Evolutionary conservation across 1,284 basidiomycete species (phyloP).

Genomic region (Ceratobasidium sp.): DNA sequence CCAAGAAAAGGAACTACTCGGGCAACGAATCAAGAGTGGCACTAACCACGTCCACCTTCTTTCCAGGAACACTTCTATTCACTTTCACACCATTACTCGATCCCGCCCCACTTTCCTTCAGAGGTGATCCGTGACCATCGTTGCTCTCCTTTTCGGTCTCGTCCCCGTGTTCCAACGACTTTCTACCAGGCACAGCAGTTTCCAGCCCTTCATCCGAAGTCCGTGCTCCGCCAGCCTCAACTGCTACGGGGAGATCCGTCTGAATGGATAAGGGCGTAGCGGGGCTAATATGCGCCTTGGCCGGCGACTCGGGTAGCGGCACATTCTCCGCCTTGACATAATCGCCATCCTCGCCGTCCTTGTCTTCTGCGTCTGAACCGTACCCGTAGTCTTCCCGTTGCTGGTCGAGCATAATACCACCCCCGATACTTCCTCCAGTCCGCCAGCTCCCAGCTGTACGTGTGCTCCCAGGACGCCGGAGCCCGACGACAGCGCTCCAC

Average conservation of each 20-base stretch:
- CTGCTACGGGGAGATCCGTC: conserved; percentile 20
- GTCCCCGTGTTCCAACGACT: conserved; percentile 43
- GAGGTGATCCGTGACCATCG: conserved; percentile 40
- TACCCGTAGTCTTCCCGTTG: conserved; percentile 39
- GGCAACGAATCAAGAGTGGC: conserved; percentile 25
- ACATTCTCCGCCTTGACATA: conserved; percentile 39
- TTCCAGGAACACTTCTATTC: conserved; percentile 20
- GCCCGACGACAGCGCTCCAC: conserved; percentile 75
- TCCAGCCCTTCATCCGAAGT: conserved; percentile 28
- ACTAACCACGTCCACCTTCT: conserved; percentile 7
- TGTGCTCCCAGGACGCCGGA: conserved; percentile 29
- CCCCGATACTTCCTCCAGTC: conserved; percentile 37
- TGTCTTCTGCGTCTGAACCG: conserved; percentile 14
- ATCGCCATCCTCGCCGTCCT: conserved; percentile 22
- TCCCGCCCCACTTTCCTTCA: conserved; percentile 35
- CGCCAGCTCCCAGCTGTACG: conserved; percentile 42
- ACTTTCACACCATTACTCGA: conserved; percentile 2
- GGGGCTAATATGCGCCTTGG: conserved; percentile 17
- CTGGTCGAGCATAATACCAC: conserved; percentile 34
- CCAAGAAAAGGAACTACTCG: neutral
- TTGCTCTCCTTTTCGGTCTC: conserved; percentile 43
- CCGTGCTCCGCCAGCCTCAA: conserved; percentile 8
- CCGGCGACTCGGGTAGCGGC: conserved; percentile 16
- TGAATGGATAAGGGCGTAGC: conserved; percentile 37
- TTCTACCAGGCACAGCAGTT: conserved; percentile 25